A percentile compares a stretch with the other conserved stretches of the same genome.
phyloP scores from a whole-genome alignment of 805 yeast genomes.

The Zygosaccharomyces lentus region DNA sequence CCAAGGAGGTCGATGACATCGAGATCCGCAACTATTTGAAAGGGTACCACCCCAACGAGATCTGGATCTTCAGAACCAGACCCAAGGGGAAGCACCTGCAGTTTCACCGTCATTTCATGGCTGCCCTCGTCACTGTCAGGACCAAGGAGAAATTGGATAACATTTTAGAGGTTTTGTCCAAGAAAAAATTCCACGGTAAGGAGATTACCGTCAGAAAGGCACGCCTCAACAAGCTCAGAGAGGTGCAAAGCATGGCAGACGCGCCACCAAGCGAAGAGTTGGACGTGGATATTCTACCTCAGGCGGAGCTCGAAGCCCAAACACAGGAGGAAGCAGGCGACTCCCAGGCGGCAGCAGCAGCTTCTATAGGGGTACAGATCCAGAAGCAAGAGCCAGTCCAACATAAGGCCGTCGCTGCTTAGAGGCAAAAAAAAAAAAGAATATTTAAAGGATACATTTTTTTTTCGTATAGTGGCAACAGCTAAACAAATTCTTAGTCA shows the following conservation, averaged over 20 bases:
- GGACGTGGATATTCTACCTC: constrained; percentile 3
- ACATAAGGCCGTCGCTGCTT: background rate
- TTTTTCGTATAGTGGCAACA: background rate
- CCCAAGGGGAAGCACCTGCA: constrained; percentile 24
- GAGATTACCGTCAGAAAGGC: constrained; percentile 40
- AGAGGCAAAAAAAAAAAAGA: background rate
- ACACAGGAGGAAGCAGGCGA: background rate
- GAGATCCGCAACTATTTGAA: constrained; percentile 44
- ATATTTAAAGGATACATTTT: background rate
- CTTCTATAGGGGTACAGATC: background rate
- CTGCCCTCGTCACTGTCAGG: constrained; percentile 50
- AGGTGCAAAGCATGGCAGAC: constrained; percentile 40
- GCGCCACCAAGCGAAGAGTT: constrained; percentile 1
- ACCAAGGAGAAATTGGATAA: constrained; percentile 40
- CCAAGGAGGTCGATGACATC: constrained; percentile 40
- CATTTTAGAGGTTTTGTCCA: constrained; percentile 41
- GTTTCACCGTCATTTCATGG: constrained; percentile 38
- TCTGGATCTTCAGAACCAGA: constrained; percentile 44
- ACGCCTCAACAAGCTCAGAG: constrained; percentile 40
- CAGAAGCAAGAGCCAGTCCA: background rate
- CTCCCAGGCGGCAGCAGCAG: background rate
- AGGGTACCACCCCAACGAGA: constrained; percentile 44
- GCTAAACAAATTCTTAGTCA: background rate
- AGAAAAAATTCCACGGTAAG: constrained; percentile 38
- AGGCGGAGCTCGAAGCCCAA: background rate